Evolutionary conservation across 495 filamentous ascomycete genomes (phyloP).

Genomic region (Penicillium desertorum): DNA sequence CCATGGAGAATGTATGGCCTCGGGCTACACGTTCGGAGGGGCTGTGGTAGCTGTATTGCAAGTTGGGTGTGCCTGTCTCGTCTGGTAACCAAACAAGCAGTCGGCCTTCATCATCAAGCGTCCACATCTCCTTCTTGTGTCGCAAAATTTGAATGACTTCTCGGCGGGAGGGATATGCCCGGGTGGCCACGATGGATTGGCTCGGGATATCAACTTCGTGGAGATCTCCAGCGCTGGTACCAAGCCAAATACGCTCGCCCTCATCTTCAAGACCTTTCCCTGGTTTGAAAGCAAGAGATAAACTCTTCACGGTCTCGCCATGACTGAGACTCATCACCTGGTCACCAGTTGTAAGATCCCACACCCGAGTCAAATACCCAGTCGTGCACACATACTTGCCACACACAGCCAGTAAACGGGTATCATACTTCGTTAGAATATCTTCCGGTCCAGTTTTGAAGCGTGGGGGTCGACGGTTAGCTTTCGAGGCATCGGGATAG

Average conservation of each 20-base stretch:
- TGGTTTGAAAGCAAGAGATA: constrained; percentile 83
- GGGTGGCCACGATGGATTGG: constrained; percentile 63
- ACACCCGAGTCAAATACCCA: constrained; percentile 79
- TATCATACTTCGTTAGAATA: constrained; percentile 82
- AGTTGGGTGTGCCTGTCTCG: constrained; percentile 67
- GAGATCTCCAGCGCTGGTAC: constrained; percentile 81
- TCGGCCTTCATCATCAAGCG: constrained; percentile 85
- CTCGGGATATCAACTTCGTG: constrained; percentile 79
- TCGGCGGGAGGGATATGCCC: constrained; percentile 71
- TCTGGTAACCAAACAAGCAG: constrained; percentile 86
- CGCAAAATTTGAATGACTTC: constrained; percentile 87
- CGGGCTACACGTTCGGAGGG: constrained; percentile 72
- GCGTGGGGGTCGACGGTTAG: constrained; percentile 79
- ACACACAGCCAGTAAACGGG: constrained; percentile 79
- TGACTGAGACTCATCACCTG: constrained; percentile 76
- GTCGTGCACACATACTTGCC: constrained; percentile 85
- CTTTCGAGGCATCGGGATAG: constrained; percentile 81
- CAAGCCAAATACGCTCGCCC: constrained; percentile 84
- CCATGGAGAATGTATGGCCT: constrained; percentile 84
- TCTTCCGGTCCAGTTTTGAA: constrained; percentile 67
- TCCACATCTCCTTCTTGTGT: constrained; percentile 89
- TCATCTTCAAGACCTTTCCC: constrained; percentile 71
- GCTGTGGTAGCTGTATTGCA: constrained; percentile 59
- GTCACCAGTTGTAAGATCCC: constrained; percentile 81
- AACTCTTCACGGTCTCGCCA: constrained; percentile 72